Percentiles rank a stretch among this genome's conserved stretches.
These are phyloP conservation scores for Pichia sp. DNA, from an alignment of 1,139 yeast genomes.

Conservation along the genomic window DNA sequence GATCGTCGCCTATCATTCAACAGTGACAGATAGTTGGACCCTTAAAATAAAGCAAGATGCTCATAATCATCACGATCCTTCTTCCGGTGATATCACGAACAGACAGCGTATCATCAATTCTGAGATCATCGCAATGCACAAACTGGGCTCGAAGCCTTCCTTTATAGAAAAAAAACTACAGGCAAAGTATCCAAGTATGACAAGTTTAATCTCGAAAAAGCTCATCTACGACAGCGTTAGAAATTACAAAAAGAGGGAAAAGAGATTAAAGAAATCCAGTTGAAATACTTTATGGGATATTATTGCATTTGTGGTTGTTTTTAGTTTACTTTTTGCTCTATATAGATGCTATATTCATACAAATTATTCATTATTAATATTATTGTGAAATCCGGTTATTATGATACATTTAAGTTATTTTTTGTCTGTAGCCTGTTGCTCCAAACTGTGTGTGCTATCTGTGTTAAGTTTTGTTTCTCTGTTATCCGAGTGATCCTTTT, in stretches of 20 bases:
- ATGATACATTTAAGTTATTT: too few relatives aligned
- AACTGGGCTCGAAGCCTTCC: conserved; percentile 58
- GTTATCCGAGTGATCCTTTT: too few relatives aligned
- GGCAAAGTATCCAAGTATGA: neutral
- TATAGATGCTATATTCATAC: too few relatives aligned
- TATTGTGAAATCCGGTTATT: too few relatives aligned
- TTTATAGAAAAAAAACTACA: conserved; percentile 46
- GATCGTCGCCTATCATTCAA: conserved; percentile 51
- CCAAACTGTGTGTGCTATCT: too few relatives aligned
- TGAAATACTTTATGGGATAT: too few relatives aligned
- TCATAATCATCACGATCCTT: conserved; percentile 53
- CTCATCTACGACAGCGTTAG: conserved; percentile 3
- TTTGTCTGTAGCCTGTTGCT: too few relatives aligned
- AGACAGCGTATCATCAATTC: too few relatives aligned
- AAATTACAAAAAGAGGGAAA: conserved; percentile 2
- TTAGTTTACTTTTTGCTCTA: too few relatives aligned
- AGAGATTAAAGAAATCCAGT: neutral
- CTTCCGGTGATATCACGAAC: neutral
- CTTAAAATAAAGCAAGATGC: conserved; percentile 54
- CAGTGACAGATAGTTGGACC: conserved; percentile 48
- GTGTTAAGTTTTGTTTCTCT: too few relatives aligned
- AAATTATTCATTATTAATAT: too few relatives aligned
- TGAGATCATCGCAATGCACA: conserved; percentile 31
- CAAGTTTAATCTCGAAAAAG: neutral
- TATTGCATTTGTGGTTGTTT: too few relatives aligned